These are phyloP conservation scores for Syzygium syzygioides DNA, from an alignment of 441 rosid species.

Conservation along the genomic window DNA sequence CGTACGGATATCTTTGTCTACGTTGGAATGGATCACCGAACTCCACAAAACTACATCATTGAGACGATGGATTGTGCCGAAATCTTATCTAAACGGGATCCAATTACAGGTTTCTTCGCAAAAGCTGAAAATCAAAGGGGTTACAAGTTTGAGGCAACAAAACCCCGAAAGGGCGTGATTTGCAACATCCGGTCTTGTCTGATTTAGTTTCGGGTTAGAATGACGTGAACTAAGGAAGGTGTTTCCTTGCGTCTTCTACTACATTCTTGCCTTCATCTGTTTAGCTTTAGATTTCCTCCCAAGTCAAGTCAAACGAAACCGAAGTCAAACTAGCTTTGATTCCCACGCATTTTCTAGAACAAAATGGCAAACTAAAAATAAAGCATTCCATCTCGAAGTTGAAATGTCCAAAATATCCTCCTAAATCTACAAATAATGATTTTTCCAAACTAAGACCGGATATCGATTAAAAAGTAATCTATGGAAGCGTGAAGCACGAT, in stretches of 20 bases:
- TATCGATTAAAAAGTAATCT: neutral
- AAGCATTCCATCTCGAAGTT: neutral
- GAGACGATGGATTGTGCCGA: neutral
- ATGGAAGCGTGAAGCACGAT: rapidly evolving
- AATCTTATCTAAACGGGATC: neutral
- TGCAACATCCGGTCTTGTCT: neutral
- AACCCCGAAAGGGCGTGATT: neutral
- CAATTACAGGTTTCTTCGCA: neutral
- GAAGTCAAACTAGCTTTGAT: neutral
- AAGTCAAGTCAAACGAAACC: neutral
- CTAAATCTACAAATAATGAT: neutral
- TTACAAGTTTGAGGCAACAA: too few relatives aligned
- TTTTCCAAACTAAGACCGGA: too few relatives aligned
- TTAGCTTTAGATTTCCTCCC: neutral
- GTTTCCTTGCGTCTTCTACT: neutral
- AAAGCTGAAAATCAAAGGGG: neutral
- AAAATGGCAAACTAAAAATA: neutral
- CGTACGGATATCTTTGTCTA: neutral
- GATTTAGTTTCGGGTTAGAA: neutral
- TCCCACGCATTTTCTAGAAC: neutral
- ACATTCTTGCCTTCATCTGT: neutral
- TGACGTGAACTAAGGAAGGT: neutral
- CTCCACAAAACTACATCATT: neutral
- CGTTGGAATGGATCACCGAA: neutral
- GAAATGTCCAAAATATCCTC: neutral